Evolutionary conservation across 1,284 basidiomycete species (phyloP), one percentile per base, ranked within the genome.

Genomic region (Schizophyllum commune): DNA sequence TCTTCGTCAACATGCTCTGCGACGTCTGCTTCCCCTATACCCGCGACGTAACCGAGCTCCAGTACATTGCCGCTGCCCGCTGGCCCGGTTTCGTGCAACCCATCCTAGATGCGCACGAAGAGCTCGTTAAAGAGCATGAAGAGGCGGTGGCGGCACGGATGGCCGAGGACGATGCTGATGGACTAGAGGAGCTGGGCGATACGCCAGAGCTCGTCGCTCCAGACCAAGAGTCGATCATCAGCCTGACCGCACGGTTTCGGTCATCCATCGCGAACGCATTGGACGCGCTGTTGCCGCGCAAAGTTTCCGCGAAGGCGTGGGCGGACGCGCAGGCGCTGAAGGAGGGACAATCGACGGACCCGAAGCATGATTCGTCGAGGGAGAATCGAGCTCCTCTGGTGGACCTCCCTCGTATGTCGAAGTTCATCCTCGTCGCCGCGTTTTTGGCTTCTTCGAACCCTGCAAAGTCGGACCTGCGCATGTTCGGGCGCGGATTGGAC

Each of bases 381-480:
- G 51, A 17, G 15, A 52, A 17, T 20, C 15, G 17, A 2, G 17
- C 19, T 11, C 53, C 53, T 15, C 62, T 73, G 11, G 65, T 64
- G 55, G 62, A 66, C n/a, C 73, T 90, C 21, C 81, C 86, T 1
- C 73, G 79, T 0, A 78, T 89, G 72, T 85, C 84, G 13, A 89
- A 89, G 65, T 95, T 88, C 68, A 79, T 96, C 19, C 75, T 96
- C 11, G 73, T 96, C 7, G 91, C 94, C 0, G 83, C 89, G 0
- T 97, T 89, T 71, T 75, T 96, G 34, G 93, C 93, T 1, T 92
- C 90, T 55, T 92, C 89, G 62, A 97, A 97, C 71, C 94, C 94
- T 0, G 73, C 86, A 0, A 89, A 87, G 68, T 86, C 85, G 5
- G 95, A 97, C 71, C 61, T 92, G 65, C 78, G 89, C 32, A 88